Evolutionary conservation across 2,329 filamentous ascomycete species (phyloP), one percentile per base, ranked within the genome.

Genomic region (Colletotrichum sp.): DNA sequence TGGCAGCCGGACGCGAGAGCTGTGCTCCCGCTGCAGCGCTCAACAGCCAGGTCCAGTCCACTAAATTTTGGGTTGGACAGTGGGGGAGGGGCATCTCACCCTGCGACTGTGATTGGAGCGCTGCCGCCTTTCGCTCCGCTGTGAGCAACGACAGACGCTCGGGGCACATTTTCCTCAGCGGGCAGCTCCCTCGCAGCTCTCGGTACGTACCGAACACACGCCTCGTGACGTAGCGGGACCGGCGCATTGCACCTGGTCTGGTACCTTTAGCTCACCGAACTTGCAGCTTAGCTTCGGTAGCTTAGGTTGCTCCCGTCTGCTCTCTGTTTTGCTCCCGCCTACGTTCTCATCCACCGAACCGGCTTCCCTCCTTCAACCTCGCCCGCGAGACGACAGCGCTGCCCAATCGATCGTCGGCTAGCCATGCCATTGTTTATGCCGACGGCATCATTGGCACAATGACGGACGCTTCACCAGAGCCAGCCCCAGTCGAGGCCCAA

Each of bases 401-500:
- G n/a, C 56, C 25, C 27, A 13, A 43, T 18, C 32, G 27, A 62
- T 8, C 28, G 64, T 22, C 36, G 28, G 25, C 70, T 34, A 71
- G 60, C 43, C 73, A 76, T 77, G 73, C 60, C 61, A 58, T 27
- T 71, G 56, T 62, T 7, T 55, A 65, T 43, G 66, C 66, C 67
- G 71, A 60, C 70, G 72, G 73, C 69, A 77, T 74, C 76, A 76
- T 78, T 80, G 82, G 83, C 78, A 81, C 79, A 81, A 88, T 88
- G 86, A 87, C 86, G 81, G 83, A 86, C 79, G 82, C 81, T 81
- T 81, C 84, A 81, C 83, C 84, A 78, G 79, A 80, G 74, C 78
- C 78, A 78, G 79, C 80, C 74, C 78, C 78, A 80, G 83, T 81
- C 81, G 81, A 82, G 62, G 78, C 77, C 71, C 48, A 67, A 30